These are phyloP conservation scores for Panaeolus cyanescens DNA, from an alignment of 768 basidiomycete species.

Conservation along the genomic window DNA sequence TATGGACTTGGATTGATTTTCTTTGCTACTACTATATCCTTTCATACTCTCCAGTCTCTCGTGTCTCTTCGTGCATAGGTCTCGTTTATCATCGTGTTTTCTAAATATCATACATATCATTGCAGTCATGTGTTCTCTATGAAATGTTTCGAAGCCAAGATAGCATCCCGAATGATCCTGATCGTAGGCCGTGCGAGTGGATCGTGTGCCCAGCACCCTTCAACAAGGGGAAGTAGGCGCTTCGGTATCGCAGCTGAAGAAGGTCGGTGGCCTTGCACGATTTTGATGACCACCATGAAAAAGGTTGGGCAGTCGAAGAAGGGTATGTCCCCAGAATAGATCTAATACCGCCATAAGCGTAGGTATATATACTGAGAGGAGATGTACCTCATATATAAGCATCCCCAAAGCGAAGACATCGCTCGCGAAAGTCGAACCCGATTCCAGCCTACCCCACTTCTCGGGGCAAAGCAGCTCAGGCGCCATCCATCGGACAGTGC, in stretches of 20 bases:
- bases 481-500: constrained; percentile 27
- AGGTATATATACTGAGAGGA: background rate
- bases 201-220: constrained; percentile 11
- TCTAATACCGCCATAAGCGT: constrained; percentile 6
- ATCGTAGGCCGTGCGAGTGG: constrained; percentile 12
- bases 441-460: constrained; percentile 3
- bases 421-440: constrained; percentile 23
- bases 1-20: background rate
- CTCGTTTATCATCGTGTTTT: background rate
- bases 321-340: constrained; percentile 14
- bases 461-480: constrained; percentile 25
- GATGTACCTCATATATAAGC: constrained; percentile 22
- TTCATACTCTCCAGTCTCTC: background rate
- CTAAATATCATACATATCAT: background rate
- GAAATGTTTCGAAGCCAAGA: background rate
- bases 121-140: background rate
- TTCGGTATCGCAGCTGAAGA: constrained; percentile 3
- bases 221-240: constrained; percentile 7
- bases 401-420: constrained; percentile 32
- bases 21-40: background rate
- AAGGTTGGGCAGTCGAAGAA: constrained; percentile 8
- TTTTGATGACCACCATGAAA: constrained; percentile 10
- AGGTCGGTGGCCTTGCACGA: constrained; percentile 13
- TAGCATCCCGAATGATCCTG: background rate
- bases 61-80: background rate